Base-by-base conservation (phyloP, 352 stramenopile species). In the Globisporangium rhizosaccharum region DNA sequence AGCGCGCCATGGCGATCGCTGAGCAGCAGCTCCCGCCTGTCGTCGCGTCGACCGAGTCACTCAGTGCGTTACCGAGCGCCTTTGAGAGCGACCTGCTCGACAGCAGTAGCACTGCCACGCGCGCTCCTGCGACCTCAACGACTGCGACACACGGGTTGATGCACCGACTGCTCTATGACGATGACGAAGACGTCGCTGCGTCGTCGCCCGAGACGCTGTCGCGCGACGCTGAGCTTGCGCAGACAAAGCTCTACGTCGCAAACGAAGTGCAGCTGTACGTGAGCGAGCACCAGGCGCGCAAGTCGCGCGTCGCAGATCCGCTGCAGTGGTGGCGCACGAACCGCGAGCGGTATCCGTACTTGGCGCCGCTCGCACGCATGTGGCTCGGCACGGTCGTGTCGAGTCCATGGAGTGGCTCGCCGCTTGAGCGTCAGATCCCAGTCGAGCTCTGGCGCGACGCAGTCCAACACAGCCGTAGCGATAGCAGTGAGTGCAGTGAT, bases 111-210 rank as follows among this genome's bases (percentile, higher is more conserved):
- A 7, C 15, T 46, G 53, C 57, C 5, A 62, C 73, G 25, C 26
- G 47, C 9, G 62, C 61, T 3, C 18, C 17, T 51, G 45, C 47
- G 9, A 30, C 54, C 0, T 62, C 62, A 0, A 62, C 62, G 8
- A 30, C 54, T 0, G 64, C 62, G 0, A 62, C 62, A 5, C 67
- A 75, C n/a, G 73, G 70, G 0, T 57, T 82, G 20, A 82, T 82
- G 73, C 70, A 82, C 45, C 73, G 73, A 10, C 51, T 82, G 36
- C 51, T 82, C 39, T 82, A 79, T 47, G 73, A 82, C 42, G 73
- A 82, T 33, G 73, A 82, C 39, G 73, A 82, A 25, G 73, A 82
- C 10, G 70, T 68, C 15, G 28, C 56, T 2, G 36, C 59, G 7
- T 53, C 70, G 41, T 56, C 70, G 41, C 41, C 41, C 7, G 71